A percentile compares a stretch with the other conserved stretches of the same genome.
Conservation (phyloP, 2,329 filamentous ascomycete species). For the Microdochium trichocladiopsis region DNA sequence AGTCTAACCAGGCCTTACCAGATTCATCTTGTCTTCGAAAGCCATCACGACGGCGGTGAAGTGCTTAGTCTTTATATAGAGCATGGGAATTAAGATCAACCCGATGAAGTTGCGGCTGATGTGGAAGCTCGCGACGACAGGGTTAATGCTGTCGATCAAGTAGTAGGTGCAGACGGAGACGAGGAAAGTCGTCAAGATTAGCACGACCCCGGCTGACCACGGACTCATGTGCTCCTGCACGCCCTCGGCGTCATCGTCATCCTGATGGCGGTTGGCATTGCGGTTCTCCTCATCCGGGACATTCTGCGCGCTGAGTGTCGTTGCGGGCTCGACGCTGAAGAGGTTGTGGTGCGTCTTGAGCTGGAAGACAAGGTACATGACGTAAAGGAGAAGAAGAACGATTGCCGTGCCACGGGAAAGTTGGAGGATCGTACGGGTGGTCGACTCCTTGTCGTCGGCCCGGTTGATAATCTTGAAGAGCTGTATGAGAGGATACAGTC, state of each 20-base stretch:
- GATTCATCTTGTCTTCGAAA: conserved; percentile 68
- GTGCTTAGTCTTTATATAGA: conserved; percentile 75
- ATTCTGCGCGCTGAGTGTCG: conserved; percentile 9
- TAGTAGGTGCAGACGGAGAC: conserved; percentile 73
- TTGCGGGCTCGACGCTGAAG: conserved; percentile 50
- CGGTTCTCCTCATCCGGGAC: conserved; percentile 16
- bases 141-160: conserved; percentile 69
- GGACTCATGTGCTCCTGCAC: conserved; percentile 50
- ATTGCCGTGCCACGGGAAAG: conserved; percentile 72
- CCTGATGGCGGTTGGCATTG: conserved; percentile 1
- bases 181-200: conserved; percentile 61
- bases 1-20: conserved; percentile 21
- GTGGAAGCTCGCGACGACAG: conserved; percentile 59
- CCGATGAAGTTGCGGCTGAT: conserved; percentile 80
- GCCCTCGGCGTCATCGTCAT: conserved; percentile 32
- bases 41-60: conserved; percentile 77
- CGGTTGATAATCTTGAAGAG: conserved; percentile 58
- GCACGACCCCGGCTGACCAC: conserved; percentile 55
- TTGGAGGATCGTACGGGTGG: conserved; percentile 51
- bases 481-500: conserved; percentile 18
- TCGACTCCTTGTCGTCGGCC: conserved; percentile 27
- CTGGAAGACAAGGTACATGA: conserved; percentile 73
- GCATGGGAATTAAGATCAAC: conserved; percentile 71
- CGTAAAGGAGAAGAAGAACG: conserved; percentile 67
- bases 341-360: conserved; percentile 66